These are phyloP conservation scores for Pseudocercospora ulei DNA, from an alignment of 2,329 filamentous ascomycete species.

Conservation along the genomic window DNA sequence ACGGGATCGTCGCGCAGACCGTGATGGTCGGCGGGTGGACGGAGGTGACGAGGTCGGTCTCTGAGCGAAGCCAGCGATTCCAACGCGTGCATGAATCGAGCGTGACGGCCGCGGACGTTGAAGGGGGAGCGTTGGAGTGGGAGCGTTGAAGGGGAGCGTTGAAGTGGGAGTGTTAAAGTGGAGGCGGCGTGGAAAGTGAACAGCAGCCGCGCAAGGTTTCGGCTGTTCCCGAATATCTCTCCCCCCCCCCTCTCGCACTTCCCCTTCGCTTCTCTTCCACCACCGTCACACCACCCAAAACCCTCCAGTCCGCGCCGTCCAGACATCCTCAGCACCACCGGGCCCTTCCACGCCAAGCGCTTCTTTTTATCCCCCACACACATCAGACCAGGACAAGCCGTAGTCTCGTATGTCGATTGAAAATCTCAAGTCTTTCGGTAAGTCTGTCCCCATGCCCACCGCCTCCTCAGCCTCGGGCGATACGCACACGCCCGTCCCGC, in stretches of 20 bases:
- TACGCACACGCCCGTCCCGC: constrained; percentile 16
- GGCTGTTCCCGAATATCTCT: background rate
- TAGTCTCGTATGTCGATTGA: constrained; percentile 25
- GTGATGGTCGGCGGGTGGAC: background rate
- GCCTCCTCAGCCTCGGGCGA: constrained; percentile 18
- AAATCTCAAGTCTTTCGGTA: constrained; percentile 27
- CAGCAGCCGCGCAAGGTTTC: constrained; percentile 4
- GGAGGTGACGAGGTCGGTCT: background rate
- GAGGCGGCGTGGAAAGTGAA: no score
- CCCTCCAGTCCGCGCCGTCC: constrained; percentile 6
- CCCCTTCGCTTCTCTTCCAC: constrained; percentile 4
- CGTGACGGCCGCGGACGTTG: no score
- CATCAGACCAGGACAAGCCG: constrained; percentile 11
- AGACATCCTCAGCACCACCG: constrained; percentile 2
- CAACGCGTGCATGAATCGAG: no score
- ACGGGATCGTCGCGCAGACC: background rate
- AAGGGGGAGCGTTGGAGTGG: no score
- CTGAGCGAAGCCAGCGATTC: no score
- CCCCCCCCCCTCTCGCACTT: background rate
- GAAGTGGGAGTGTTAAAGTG: no score
- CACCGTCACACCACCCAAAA: constrained; percentile 7
- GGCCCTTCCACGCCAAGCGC: constrained; percentile 10
- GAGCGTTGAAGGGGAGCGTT: no score
- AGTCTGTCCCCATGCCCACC: constrained; percentile 10
- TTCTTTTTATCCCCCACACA: constrained; percentile 9